Conservation (phyloP, 2,329 filamentous ascomycete species). For the Xylaria sp. region DNA sequence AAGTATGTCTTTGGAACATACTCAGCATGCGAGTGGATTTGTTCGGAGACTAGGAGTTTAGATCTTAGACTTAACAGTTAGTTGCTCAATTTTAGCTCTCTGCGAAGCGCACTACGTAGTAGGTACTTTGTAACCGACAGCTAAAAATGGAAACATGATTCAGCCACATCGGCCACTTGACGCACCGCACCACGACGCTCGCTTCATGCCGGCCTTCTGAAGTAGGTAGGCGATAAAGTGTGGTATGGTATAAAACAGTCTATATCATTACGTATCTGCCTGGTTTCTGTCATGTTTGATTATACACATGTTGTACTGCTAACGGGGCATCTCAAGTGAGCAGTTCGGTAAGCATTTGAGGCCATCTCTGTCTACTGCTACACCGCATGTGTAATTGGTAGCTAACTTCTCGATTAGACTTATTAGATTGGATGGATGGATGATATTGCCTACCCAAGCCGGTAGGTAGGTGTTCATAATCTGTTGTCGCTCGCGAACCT, state of each 20-base stretch:
- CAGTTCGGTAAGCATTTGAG: neutral
- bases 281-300: too few relatives aligned
- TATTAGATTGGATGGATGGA: neutral
- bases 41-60: neutral
- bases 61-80: too few relatives aligned
- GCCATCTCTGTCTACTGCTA: neutral
- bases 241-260: neutral
- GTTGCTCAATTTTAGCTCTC: too few relatives aligned
- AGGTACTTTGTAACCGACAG: slow-evolving; percentile 3
- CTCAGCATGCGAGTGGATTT: neutral
- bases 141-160: slow-evolving; percentile 23
- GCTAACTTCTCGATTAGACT: neutral
- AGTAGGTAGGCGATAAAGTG: neutral
- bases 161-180: neutral
- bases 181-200: neutral
- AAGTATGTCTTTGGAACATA: too few relatives aligned
- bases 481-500: neutral
- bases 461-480: neutral
- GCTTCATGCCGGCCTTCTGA: neutral
- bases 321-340: too few relatives aligned
- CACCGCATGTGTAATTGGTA: too few relatives aligned
- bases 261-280: neutral
- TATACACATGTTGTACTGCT: too few relatives aligned
- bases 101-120: too few relatives aligned
- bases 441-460: neutral